Conservation (phyloP, 352 stramenopile species). For the Phytophthora citricola region DNA sequence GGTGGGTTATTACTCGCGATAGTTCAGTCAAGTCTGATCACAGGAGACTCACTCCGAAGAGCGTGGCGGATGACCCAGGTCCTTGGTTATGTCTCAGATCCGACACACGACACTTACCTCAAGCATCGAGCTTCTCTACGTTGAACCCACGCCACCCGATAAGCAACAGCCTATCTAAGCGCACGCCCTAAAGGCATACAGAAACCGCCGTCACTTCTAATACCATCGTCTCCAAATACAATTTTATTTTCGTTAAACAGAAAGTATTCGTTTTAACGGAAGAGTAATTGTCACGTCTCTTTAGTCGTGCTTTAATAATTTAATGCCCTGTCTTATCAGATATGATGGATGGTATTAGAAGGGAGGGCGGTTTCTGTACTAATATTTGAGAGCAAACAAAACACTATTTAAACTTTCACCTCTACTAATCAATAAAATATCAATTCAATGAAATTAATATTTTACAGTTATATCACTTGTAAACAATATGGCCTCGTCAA, state of each 20-base stretch:
- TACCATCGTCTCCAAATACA: no score
- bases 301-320: no score
- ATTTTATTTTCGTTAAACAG: no score
- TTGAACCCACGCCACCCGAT: constrained; percentile 15
- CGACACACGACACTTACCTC: constrained; percentile 37
- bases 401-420: not conserved
- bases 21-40: not conserved
- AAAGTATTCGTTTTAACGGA: no score
- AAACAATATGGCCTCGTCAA: not conserved
- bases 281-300: no score
- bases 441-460: not conserved
- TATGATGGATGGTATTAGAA: no score
- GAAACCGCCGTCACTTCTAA: no score
- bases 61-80: constrained; percentile 14
- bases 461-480: not conserved
- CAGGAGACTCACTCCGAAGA: constrained; percentile 20
- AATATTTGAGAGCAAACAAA: not conserved
- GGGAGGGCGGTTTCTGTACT: no score
- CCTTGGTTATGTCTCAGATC: constrained; percentile 38
- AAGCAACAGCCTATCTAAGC: not conserved
- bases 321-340: no score
- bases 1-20: not conserved
- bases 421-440: not conserved
- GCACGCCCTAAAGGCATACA: constrained; percentile 1
- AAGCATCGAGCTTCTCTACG: constrained; percentile 22